phyloP scores from a whole-genome alignment of 345 rosid genomes.

The Draba incana region DNA sequence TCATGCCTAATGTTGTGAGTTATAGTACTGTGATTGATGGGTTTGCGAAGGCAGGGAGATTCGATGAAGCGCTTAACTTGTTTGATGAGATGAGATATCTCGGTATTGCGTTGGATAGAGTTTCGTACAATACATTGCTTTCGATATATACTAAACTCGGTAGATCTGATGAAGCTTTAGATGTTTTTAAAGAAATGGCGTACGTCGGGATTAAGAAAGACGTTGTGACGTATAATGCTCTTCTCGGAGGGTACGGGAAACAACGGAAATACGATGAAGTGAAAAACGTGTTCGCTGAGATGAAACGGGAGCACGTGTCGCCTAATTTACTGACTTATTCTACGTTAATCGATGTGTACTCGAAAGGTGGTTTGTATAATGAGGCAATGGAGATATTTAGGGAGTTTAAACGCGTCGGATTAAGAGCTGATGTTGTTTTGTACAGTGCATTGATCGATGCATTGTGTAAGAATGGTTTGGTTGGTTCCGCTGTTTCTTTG shows the following conservation, averaged over 20 bases:
- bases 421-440: constrained; percentile 93
- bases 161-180: constrained; percentile 73
- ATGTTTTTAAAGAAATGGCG: constrained; percentile 84
- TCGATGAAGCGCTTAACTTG: constrained; percentile 64
- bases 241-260: constrained; percentile 86
- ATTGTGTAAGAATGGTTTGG: constrained; percentile 85
- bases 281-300: constrained; percentile 62
- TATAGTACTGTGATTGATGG: constrained; percentile 93
- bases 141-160: constrained; percentile 78
- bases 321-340: constrained; percentile 90
- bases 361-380: constrained; percentile 78
- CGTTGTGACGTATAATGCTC: constrained; percentile 88
- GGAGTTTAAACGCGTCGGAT: constrained; percentile 65
- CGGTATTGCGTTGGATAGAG: constrained; percentile 76
- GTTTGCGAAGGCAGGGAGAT: constrained; percentile 78
- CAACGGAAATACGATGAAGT: constrained; percentile 66
- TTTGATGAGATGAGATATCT: constrained; percentile 77
- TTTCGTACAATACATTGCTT: constrained; percentile 81
- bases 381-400: constrained; percentile 83
- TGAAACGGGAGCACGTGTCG: constrained; percentile 58
- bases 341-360: constrained; percentile 80
- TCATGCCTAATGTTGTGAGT: constrained; percentile 85
- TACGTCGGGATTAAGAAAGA: constrained; percentile 72
- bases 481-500: constrained; percentile 79
- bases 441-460: constrained; percentile 92